Percentiles rank a stretch among this genome's conserved stretches.
Evolutionary conservation across 257 asterid genomes (phyloP).

Genomic region (Solanum paucissectum): DNA sequence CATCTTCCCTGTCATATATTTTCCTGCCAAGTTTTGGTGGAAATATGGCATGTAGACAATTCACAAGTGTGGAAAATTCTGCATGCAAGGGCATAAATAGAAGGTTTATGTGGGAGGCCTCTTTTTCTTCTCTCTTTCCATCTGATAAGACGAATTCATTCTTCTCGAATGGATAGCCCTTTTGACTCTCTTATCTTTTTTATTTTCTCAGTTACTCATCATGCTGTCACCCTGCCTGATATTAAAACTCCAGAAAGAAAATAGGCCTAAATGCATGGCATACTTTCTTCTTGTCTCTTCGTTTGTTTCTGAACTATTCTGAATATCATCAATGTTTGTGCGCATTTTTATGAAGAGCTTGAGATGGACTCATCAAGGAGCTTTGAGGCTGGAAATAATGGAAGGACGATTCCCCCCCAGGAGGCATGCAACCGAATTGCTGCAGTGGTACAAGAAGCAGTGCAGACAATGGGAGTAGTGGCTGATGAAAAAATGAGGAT

Average conservation of each 20-base stretch:
- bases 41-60: neutral
- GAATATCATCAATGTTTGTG: neutral
- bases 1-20: neutral
- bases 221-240: neutral
- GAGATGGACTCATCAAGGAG: constrained; percentile 50
- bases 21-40: neutral
- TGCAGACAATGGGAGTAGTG: constrained; percentile 76
- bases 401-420: constrained; percentile 62
- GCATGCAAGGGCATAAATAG: neutral
- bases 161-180: neutral
- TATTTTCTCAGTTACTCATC: neutral
- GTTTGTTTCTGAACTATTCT: neutral
- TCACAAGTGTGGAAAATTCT: neutral
- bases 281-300: neutral
- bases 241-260: neutral
- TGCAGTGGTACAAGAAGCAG: constrained; percentile 93
- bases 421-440: constrained; percentile 83
- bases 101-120: neutral
- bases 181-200: neutral
- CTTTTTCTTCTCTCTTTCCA: neutral
- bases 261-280: neutral
- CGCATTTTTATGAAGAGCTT: constrained; percentile 34
- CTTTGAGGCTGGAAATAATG: constrained; percentile 52
- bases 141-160: neutral
- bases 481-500: constrained; percentile 78